phyloP scores from a whole-genome alignment of 2,329 filamentous ascomycete genomes.

The Ceratocystis ficicola region DNA sequence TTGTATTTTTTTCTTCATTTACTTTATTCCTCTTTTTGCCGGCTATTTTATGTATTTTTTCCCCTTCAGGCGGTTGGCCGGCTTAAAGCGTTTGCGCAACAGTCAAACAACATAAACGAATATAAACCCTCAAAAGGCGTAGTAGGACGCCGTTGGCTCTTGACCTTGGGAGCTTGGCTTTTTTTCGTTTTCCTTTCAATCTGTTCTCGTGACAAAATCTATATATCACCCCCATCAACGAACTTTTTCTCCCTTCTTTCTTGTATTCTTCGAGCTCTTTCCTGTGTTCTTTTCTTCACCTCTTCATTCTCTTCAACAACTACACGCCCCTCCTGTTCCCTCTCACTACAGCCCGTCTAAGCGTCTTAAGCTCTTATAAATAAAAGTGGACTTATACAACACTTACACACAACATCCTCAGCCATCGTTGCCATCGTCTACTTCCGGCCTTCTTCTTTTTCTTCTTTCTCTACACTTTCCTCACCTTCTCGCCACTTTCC shows the following conservation, averaged over 20 bases:
- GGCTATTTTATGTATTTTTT: no score
- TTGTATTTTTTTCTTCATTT: neutral
- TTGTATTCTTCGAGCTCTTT: neutral
- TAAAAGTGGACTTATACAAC: slow-evolving; percentile 2
- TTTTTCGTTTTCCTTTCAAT: neutral
- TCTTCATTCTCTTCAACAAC: neutral
- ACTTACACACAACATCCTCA: slow-evolving; percentile 4
- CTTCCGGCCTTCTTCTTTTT: neutral
- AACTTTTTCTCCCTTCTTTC: neutral
- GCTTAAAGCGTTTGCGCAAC: slow-evolving; percentile 10
- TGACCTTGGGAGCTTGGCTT: neutral
- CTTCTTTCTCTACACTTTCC: neutral
- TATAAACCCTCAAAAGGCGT: slow-evolving; percentile 1
- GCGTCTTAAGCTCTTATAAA: neutral
- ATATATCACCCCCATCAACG: neutral
- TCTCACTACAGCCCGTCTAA: neutral
- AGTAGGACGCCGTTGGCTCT: neutral
- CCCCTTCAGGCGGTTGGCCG: neutral
- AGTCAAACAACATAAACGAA: slow-evolving; percentile 9
- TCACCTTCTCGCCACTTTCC: neutral
- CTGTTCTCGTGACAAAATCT: neutral
- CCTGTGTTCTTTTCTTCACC: neutral
- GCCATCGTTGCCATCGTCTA: neutral
- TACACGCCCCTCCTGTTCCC: neutral
- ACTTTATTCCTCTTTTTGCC: neutral